These are phyloP conservation scores for Leucocoprinus birnbaumii DNA, from an alignment of 768 basidiomycete species.

Conservation along the genomic window DNA sequence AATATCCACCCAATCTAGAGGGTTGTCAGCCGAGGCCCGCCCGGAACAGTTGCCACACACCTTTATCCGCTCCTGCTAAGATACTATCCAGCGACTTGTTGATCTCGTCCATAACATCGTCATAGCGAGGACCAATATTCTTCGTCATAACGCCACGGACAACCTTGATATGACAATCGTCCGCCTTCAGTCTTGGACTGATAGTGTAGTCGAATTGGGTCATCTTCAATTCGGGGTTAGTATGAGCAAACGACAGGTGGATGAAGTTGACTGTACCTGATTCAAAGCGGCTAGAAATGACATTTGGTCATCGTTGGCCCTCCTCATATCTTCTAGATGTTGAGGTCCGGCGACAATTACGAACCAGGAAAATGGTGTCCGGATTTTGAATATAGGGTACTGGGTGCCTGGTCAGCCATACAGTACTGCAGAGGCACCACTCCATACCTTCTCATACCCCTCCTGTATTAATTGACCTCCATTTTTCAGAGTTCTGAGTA, in stretches of 20 bases:
- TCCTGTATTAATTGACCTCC: background rate
- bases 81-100: background rate
- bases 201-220: conserved; percentile 29
- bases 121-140: conserved; percentile 1
- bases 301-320: background rate
- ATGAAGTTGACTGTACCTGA: background rate
- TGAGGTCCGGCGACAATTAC: background rate
- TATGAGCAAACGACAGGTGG: background rate
- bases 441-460: background rate
- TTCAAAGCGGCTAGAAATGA: background rate
- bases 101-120: conserved; percentile 11
- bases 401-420: background rate
- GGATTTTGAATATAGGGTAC: background rate
- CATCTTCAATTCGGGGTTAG: conserved; percentile 9
- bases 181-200: conserved; percentile 11
- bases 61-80: too few species aligned
- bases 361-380: background rate
- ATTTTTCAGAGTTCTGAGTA: too few species aligned
- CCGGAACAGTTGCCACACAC: too few species aligned
- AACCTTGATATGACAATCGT: conserved; percentile 5
- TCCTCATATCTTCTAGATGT: background rate
- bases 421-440: background rate
- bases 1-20: background rate
- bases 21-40: too few species aligned
- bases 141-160: conserved; percentile 8